A percentile compares a stretch with the other conserved stretches of the same genome.
Conservation (phyloP, 257 asterid species). For the Fraxinus pennsylvanica region DNA sequence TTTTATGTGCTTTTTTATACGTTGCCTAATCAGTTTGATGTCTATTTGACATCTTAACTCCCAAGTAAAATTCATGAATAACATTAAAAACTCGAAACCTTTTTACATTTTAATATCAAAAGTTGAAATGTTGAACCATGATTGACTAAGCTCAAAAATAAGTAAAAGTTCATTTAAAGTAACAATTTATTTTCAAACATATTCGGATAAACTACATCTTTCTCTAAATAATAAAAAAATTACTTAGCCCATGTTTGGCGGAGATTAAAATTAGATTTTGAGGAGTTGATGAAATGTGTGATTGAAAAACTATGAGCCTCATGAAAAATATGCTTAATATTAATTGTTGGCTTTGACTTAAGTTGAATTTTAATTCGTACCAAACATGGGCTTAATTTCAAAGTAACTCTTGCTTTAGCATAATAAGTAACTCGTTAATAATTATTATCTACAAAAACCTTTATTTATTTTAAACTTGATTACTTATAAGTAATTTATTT, state of each 20-base stretch:
- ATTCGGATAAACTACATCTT: background rate
- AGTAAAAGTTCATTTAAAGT: background rate
- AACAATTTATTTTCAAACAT: background rate
- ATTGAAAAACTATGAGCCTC: too few relatives aligned
- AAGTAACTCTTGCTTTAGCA: background rate
- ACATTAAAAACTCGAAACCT: background rate
- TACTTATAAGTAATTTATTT: background rate
- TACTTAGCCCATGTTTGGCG: too few relatives aligned
- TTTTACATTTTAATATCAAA: too few relatives aligned
- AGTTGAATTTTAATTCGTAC: too few relatives aligned
- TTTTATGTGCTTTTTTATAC: background rate
- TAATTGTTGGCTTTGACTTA: too few relatives aligned
- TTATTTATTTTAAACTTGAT: too few relatives aligned
- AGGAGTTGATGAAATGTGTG: too few relatives aligned
- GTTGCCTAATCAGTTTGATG: background rate
- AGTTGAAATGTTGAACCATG: background rate
- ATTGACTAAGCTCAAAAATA: background rate
- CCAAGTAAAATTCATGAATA: background rate
- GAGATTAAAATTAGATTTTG: too few relatives aligned
- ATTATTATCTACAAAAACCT: too few relatives aligned
- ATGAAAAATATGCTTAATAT: too few relatives aligned
- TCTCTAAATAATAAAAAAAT: too few relatives aligned
- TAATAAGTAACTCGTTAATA: background rate
- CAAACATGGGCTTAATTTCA: too few relatives aligned
- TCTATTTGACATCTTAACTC: background rate